phyloP scores from a whole-genome alignment of 352 stramenopile species.

The Phytophthora nicotianae region DNA sequence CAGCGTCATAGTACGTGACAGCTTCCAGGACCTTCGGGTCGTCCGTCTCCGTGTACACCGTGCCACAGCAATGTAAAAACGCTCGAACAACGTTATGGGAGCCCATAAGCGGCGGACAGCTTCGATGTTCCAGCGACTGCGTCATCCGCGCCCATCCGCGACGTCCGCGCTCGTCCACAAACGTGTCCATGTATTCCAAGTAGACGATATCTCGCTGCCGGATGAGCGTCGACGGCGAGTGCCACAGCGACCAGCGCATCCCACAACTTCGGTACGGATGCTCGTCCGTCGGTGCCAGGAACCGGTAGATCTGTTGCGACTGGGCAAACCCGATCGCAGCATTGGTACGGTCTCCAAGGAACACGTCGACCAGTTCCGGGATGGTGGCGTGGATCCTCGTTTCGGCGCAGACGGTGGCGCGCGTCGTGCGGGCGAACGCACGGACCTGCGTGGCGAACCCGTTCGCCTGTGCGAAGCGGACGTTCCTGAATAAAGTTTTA shows the following conservation, averaged over 20 bases:
- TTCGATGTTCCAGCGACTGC: constrained; percentile 69
- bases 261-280: constrained; percentile 61
- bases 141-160: constrained; percentile 66
- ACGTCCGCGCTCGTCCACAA: constrained; percentile 58
- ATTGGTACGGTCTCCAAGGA: constrained; percentile 62
- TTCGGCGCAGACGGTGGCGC: constrained; percentile 53
- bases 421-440: constrained; percentile 54
- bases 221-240: constrained; percentile 63
- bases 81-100: constrained; percentile 63
- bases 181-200: constrained; percentile 73
- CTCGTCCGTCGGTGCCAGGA: constrained; percentile 45
- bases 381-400: constrained; percentile 57
- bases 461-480: constrained; percentile 42
- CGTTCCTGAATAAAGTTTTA: constrained; percentile 51
- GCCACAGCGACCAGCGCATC: constrained; percentile 69
- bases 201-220: constrained; percentile 66
- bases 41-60: constrained; percentile 63
- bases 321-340: constrained; percentile 66
- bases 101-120: constrained; percentile 55
- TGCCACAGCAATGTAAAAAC: constrained; percentile 62
- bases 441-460: constrained; percentile 59
- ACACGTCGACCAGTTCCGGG: constrained; percentile 61
- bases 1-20: constrained; percentile 62
- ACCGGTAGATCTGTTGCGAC: constrained; percentile 62
- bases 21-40: constrained; percentile 57